A percentile compares a stretch with the other conserved stretches of the same genome.
Evolutionary conservation across 371 early-diverging fungal genomes (phyloP).

Genomic region (Zancudomyces culisetae): DNA sequence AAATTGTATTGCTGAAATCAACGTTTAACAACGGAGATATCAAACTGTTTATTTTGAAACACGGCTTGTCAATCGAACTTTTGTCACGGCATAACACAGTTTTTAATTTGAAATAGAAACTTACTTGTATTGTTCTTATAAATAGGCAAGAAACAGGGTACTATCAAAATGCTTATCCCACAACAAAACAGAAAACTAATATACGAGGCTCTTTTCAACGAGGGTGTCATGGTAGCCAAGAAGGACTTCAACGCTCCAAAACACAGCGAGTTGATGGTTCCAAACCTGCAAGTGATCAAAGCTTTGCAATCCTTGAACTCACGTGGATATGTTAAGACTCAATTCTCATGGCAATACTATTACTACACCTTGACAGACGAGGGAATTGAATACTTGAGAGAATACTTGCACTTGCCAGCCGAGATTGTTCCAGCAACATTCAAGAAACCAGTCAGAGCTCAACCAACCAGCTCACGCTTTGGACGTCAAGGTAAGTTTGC

Average conservation of each 20-base stretch:
- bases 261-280: conserved; percentile 87
- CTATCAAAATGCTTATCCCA: conserved; percentile 91
- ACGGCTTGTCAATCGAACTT: too few relatives aligned
- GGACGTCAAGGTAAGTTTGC: conserved; percentile 12
- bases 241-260: conserved; percentile 93
- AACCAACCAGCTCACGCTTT: conserved; percentile 27
- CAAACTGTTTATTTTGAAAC: too few relatives aligned
- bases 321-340: conserved; percentile 84
- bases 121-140: too few relatives aligned
- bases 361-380: conserved; percentile 96
- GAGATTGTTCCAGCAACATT: conserved; percentile 93
- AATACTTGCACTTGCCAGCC: conserved; percentile 88
- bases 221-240: conserved; percentile 95
- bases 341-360: conserved; percentile 99
- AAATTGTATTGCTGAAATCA: too few relatives aligned
- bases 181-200: conserved; percentile 88
- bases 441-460: conserved; percentile 68
- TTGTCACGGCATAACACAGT: too few relatives aligned
- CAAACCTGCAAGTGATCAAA: conserved; percentile 98
- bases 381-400: conserved; percentile 95
- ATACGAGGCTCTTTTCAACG: conserved; percentile 82
- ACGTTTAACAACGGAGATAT: too few relatives aligned
- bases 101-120: too few relatives aligned
- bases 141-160: too few relatives aligned
- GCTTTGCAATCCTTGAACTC: conserved; percentile 92